These are phyloP conservation scores for Puccinia coronata DNA, from an alignment of 1,284 basidiomycete species.

Conservation along the genomic window DNA sequence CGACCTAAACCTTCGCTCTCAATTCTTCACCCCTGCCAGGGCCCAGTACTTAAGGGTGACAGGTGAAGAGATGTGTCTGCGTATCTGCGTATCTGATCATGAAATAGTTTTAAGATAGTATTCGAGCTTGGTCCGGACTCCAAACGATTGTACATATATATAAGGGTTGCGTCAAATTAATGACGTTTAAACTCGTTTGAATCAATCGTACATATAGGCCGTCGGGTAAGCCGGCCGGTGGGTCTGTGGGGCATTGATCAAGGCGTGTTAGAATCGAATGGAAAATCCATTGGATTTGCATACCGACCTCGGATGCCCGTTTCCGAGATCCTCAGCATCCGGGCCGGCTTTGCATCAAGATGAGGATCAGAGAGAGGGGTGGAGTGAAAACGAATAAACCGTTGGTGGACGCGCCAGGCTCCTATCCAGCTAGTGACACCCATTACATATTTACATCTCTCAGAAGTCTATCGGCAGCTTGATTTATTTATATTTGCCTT, in stretches of 20 bases:
- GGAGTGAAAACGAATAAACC: background rate
- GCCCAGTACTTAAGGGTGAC: too few relatives aligned
- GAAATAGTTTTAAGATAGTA: too few relatives aligned
- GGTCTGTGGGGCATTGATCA: background rate
- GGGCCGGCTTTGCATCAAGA: background rate
- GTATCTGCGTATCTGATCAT: too few relatives aligned
- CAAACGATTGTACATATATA: too few relatives aligned
- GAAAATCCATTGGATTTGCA: background rate
- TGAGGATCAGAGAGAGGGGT: too few relatives aligned
- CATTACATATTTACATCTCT: background rate
- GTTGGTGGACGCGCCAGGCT: background rate
- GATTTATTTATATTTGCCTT: too few relatives aligned
- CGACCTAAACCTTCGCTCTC: too few relatives aligned
- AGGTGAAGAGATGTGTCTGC: too few relatives aligned
- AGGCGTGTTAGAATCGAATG: background rate
- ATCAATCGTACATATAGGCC: background rate
- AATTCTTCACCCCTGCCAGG: too few relatives aligned
- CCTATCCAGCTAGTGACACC: background rate
- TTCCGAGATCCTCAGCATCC: background rate
- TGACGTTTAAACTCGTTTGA: background rate
- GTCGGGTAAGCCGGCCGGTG: background rate
- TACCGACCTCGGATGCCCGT: background rate
- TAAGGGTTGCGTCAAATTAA: background rate
- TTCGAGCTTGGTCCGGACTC: too few relatives aligned
- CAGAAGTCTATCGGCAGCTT: background rate